These are phyloP conservation scores for Camelina neglecta DNA, from an alignment of 345 rosid genomes.

Conservation along the genomic window DNA sequence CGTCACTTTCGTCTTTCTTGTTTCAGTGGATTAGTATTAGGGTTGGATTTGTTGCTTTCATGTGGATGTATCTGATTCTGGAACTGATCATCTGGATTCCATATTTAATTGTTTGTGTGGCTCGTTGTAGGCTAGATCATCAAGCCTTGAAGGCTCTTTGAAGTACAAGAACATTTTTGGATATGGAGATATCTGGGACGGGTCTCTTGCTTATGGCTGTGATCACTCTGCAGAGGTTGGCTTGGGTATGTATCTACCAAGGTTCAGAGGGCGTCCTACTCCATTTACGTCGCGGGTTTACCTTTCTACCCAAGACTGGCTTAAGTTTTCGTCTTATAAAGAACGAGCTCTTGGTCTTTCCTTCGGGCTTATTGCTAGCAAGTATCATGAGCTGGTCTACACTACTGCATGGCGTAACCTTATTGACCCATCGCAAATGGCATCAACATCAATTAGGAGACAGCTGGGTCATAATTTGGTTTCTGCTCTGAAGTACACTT, in stretches of 20 bases:
- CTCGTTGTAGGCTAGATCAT: conserved; percentile 76
- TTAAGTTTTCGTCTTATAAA: conserved; percentile 81
- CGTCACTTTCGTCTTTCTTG: conserved; percentile 2
- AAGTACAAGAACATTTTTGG: conserved; percentile 88
- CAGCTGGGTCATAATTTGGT: conserved; percentile 88
- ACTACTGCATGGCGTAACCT: conserved; percentile 80
- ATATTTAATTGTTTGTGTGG: too few relatives aligned
- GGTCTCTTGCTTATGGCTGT: conserved; percentile 74
- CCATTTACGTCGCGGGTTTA: conserved; percentile 71
- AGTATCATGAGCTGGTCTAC: conserved; percentile 73
- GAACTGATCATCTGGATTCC: neutral
- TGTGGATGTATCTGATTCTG: neutral
- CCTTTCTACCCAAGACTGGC: conserved; percentile 85
- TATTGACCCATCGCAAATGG: conserved; percentile 78
- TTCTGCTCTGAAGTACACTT: conserved; percentile 75
- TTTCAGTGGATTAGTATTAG: neutral
- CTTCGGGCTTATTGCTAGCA: conserved; percentile 67
- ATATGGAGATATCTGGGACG: conserved; percentile 92
- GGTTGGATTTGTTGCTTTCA: conserved; percentile 21
- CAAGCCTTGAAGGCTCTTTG: conserved; percentile 79
- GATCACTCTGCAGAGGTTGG: conserved; percentile 81
- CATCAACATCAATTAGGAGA: conserved; percentile 71
- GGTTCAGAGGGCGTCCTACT: conserved; percentile 67
- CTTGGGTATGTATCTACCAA: conserved; percentile 81
- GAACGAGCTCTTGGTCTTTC: conserved; percentile 79